Evolutionary conservation across 108 stramenopile genomes (phyloP).

Genomic region (Nitzschia sp.): DNA sequence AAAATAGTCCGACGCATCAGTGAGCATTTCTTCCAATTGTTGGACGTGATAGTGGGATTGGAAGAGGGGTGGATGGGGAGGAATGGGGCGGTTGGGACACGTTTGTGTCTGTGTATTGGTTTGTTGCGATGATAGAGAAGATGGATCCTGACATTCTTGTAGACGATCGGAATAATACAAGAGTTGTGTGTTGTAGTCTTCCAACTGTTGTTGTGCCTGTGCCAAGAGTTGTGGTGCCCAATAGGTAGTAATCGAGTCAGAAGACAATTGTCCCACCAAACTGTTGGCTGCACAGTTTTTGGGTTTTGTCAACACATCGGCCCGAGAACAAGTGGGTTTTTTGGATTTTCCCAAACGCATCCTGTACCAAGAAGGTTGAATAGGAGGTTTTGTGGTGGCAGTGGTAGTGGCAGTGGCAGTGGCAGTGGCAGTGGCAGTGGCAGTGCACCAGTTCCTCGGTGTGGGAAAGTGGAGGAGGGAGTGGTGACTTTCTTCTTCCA

Average conservation of each 20-base stretch:
- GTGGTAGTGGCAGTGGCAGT: too few relatives aligned
- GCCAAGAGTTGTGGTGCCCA: constrained; percentile 52
- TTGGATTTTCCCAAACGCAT: constrained; percentile 45
- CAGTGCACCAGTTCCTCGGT: too few relatives aligned
- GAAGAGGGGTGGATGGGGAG: constrained; percentile 39
- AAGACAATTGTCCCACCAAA: constrained; percentile 67
- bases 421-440: too few relatives aligned
- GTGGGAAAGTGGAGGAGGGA: too few relatives aligned
- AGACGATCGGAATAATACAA: constrained; percentile 42
- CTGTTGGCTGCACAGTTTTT: constrained; percentile 49
- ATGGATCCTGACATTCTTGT: background rate
- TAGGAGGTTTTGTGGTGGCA: too few relatives aligned
- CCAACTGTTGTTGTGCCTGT: constrained; percentile 45
- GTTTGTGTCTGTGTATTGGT: background rate
- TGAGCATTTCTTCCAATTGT: constrained; percentile 50
- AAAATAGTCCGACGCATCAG: constrained; percentile 61
- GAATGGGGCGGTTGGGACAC: background rate
- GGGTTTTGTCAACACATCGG: constrained; percentile 32
- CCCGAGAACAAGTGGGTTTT: constrained; percentile 18
- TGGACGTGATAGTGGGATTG: constrained; percentile 53
- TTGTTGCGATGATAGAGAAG: background rate
- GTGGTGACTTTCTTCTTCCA: too few relatives aligned
- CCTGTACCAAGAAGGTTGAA: too few relatives aligned
- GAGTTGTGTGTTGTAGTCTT: constrained; percentile 56
- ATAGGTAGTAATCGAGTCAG: constrained; percentile 59